Evolutionary conservation across 2,329 filamentous ascomycete genomes (phyloP), one percentile per base, ranked within the genome.

Genomic region (Penicillium sp.): DNA sequence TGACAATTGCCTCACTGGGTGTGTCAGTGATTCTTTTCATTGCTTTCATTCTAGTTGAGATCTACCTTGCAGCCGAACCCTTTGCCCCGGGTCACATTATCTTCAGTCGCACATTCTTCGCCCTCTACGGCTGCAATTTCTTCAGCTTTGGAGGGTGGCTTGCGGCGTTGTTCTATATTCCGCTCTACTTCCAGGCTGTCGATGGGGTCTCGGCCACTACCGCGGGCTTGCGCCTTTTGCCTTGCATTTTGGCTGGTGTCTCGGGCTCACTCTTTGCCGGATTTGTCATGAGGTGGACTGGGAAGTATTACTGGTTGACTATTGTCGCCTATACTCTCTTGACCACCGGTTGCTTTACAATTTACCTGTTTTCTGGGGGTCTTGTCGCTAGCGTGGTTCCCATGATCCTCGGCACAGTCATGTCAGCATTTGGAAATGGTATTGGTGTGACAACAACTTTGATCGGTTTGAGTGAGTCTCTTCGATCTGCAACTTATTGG

Each of bases 11-110:
- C 10, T 82, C 84, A 0, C 79, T 92, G 4, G 77, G 79, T 28
- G 69, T 84, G 6, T 84, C 87, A 0, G 74, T 84, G 0, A 76
- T 83, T 0, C 77, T 91, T 1, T 90, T 91, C 70, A 73, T 80
- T 22, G 61, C 86, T n/a, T 93, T 94, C 73, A 65, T 91, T 25
- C 71, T 88, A 25, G 81, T 92, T 57, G 91, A 94, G 76, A 82
- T 83, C 64, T 85, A 84, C 62, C 75, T 91, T 11, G 90, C 90
- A 0, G 75, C 81, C 0, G 84, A 92, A 59, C 90, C 91, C 0
- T 91, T 94, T 66, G 90, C 90, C 0, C 90, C 91, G 0, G 85
- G 87, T 10, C 88, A 87, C 67, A 85, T 93, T 66, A 88, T 93
- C 63, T 86, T 91, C 68, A 83, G 89, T 69, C 81, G 82, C 6